Percentiles rank a stretch among this genome's conserved stretches.
Conservation (phyloP, 2,329 filamentous ascomycete species). For the Neonectria magnoliae region DNA sequence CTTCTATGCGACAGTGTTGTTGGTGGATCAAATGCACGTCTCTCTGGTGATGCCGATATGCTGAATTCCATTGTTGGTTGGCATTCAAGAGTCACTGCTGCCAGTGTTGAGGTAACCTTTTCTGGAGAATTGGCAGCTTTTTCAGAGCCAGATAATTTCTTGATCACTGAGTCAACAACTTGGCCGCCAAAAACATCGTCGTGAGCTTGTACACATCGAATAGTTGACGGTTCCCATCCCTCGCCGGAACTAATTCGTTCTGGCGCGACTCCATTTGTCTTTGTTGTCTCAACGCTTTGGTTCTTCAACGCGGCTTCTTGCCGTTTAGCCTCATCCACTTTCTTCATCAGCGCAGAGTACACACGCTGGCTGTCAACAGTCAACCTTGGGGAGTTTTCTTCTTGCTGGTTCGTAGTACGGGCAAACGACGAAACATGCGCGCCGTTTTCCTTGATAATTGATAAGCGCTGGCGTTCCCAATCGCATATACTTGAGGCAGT, state of each 20-base stretch:
- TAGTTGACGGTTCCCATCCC: constrained; percentile 42
- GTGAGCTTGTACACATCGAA: constrained; percentile 47
- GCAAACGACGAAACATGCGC: constrained; percentile 52
- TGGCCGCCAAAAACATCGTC: constrained; percentile 47
- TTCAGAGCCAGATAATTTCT: constrained; percentile 11
- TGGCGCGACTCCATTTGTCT: neutral
- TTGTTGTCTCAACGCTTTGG: constrained; percentile 8
- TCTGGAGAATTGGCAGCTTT: neutral
- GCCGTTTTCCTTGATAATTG: constrained; percentile 69
- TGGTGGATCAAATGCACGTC: constrained; percentile 25
- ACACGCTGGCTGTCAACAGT: constrained; percentile 66
- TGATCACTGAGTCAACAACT: neutral
- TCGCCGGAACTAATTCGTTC: neutral
- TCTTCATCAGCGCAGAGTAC: constrained; percentile 72
- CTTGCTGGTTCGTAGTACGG: constrained; percentile 27
- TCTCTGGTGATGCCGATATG: neutral
- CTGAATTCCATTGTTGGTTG: neutral
- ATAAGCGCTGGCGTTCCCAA: constrained; percentile 67
- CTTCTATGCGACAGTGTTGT: constrained; percentile 53
- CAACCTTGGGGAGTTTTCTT: constrained; percentile 33
- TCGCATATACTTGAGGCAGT: constrained; percentile 61
- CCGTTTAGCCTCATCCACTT: constrained; percentile 54
- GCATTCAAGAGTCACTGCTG: neutral
- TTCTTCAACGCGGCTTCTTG: constrained; percentile 8
- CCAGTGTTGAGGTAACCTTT: neutral